A percentile compares a stretch with the other conserved stretches of the same genome.
Evolutionary conservation across 768 basidiomycete genomes (phyloP).

Genomic region (Exidia glandulosa): DNA sequence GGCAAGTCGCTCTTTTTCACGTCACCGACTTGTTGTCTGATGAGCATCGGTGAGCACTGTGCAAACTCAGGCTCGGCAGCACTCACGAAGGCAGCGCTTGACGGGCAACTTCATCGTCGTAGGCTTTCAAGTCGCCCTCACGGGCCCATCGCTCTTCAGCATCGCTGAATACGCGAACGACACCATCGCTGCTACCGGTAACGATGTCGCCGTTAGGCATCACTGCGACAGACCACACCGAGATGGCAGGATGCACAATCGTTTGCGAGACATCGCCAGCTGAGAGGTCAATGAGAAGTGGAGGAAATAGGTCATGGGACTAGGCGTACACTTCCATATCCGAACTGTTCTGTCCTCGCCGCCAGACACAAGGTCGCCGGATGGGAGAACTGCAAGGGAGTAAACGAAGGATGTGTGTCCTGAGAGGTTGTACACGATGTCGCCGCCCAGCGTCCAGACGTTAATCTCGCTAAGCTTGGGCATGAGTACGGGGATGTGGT

Average conservation of each 20-base stretch:
- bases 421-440: constrained; percentile 63
- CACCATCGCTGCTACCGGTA: constrained; percentile 80
- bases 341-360: constrained; percentile 92
- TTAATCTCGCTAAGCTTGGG: constrained; percentile 63
- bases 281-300: constrained; percentile 16
- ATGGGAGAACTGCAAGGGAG: constrained; percentile 70
- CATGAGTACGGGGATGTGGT: not conserved
- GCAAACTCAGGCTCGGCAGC: not conserved
- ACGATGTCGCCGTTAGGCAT: constrained; percentile 89
- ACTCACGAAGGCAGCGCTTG: constrained; percentile 60
- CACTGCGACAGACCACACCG: constrained; percentile 88
- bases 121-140: constrained; percentile 49
- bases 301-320: not conserved
- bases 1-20: constrained; percentile 87
- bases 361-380: constrained; percentile 74
- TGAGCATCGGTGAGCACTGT: not conserved
- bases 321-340: constrained; percentile 70
- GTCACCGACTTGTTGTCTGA: constrained; percentile 77
- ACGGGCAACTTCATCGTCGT: constrained; percentile 64
- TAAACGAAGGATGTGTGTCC: constrained; percentile 98
- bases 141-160: constrained; percentile 64
- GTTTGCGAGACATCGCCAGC: constrained; percentile 86
- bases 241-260: constrained; percentile 87
- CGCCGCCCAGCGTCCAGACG: constrained; percentile 82
- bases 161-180: constrained; percentile 77